Evolutionary conservation across 2,329 filamentous ascomycete genomes (phyloP).

Genomic region (Nemania abortiva): DNA sequence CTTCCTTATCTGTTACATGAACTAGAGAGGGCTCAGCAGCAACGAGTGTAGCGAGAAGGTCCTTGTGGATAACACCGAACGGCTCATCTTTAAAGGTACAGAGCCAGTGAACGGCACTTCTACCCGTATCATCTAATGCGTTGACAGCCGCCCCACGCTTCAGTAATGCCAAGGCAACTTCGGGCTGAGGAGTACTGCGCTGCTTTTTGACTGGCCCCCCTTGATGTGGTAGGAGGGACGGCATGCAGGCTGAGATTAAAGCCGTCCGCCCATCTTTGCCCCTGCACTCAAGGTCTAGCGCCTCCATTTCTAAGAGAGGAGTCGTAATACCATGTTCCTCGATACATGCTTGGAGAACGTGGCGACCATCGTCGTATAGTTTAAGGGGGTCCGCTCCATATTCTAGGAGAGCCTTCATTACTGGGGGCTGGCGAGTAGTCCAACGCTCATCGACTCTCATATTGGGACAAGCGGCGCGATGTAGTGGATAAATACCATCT

Average conservation of each 20-base stretch:
- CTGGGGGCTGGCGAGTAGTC: not conserved
- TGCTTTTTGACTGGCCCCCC: not conserved
- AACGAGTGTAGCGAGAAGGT: slow-evolving; percentile 11
- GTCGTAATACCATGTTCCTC: not conserved
- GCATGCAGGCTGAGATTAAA: slow-evolving; percentile 15
- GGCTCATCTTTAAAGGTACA: slow-evolving; percentile 15
- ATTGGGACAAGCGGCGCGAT: not conserved
- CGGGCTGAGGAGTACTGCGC: not conserved
- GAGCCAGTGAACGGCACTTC: slow-evolving; percentile 19
- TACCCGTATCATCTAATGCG: slow-evolving; percentile 12
- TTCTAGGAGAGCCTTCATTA: not conserved
- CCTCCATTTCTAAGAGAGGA: not conserved
- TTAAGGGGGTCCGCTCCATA: slow-evolving; percentile 7
- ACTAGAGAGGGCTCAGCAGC: not conserved
- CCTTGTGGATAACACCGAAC: not conserved
- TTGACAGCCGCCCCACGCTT: not conserved
- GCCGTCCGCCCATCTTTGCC: slow-evolving; percentile 4
- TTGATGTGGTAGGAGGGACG: not conserved
- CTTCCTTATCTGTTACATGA: slow-evolving; percentile 7
- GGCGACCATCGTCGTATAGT: slow-evolving; percentile 7
- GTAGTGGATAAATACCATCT: slow-evolving; percentile 3
- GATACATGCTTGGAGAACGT: slow-evolving; percentile 9
- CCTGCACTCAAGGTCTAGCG: not conserved
- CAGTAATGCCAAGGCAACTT: slow-evolving; percentile 2
- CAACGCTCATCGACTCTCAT: not conserved